Percentiles rank a stretch among this genome's conserved stretches.
Evolutionary conservation across 495 filamentous ascomycete species (phyloP).

Genomic region (Annulohypoxylon nitens): DNA sequence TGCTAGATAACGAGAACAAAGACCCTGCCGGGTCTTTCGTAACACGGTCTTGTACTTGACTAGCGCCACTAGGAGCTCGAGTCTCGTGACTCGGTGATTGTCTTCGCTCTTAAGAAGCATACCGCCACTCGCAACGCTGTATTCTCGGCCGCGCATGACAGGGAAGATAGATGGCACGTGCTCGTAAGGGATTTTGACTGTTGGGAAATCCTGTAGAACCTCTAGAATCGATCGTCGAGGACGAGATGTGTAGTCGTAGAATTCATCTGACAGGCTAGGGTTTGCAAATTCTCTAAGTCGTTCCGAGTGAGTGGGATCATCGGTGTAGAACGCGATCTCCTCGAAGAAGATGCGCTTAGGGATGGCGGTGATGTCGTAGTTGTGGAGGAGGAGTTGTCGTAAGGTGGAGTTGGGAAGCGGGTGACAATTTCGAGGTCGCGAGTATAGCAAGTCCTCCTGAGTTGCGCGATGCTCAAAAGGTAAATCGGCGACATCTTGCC

Average conservation of each 20-base stretch:
- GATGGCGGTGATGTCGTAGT: conserved; percentile 89
- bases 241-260: conserved; percentile 95
- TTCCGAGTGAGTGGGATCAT: conserved; percentile 78
- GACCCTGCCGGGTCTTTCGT: conserved; percentile 84
- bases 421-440: conserved; percentile 42
- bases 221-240: conserved; percentile 93
- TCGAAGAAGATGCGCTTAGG: conserved; percentile 89
- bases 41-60: conserved; percentile 93
- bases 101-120: conserved; percentile 18
- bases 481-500: conserved; percentile 77
- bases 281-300: conserved; percentile 85
- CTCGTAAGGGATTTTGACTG: conserved; percentile 83
- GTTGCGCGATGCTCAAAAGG: conserved; percentile 61
- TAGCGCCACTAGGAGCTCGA: conserved; percentile 89
- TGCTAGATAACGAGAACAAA: conserved; percentile 89
- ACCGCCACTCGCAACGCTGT: conserved; percentile 87
- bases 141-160: conserved; percentile 80
- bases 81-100: conserved; percentile 49
- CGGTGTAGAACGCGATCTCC: conserved; percentile 77
- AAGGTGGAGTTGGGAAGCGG: conserved; percentile 71
- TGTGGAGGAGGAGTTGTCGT: conserved; percentile 79
- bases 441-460: conserved; percentile 44
- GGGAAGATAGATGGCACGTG: conserved; percentile 79
- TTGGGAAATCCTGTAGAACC: conserved; percentile 88
- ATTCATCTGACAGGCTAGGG: conserved; percentile 83